Evolutionary conservation across 176 grass and related monocot genomes (phyloP).

Genomic region (Bonia amplexicaulis): DNA sequence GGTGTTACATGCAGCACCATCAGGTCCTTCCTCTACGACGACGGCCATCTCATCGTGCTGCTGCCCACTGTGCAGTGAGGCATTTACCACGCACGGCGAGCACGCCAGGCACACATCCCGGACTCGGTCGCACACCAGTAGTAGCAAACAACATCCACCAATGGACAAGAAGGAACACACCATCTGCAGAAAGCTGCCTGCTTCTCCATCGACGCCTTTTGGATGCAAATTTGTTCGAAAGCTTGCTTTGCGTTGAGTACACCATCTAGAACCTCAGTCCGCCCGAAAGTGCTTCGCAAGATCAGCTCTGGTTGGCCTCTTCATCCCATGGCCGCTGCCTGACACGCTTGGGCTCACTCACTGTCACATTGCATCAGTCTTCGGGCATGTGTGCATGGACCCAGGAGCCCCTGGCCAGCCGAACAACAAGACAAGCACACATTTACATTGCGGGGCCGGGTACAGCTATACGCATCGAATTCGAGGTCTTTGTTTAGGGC

Average conservation of each 20-base stretch:
- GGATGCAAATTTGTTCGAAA: constrained; percentile 8
- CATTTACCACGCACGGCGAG: background rate
- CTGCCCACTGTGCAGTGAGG: background rate
- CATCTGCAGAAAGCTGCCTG: constrained; percentile 24
- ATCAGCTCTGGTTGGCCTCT: background rate
- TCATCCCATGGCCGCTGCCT: constrained; percentile 12
- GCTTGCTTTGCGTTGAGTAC: constrained; percentile 10
- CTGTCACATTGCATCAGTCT: constrained; percentile 33
- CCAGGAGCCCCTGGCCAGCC: constrained; percentile 26
- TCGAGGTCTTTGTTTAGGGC: background rate
- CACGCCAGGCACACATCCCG: background rate
- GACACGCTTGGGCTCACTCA: background rate
- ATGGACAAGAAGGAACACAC: background rate
- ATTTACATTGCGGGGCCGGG: constrained; percentile 44
- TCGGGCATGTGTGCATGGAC: constrained; percentile 27
- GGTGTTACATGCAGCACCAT: background rate
- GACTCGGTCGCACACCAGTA: background rate
- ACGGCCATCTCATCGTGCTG: background rate
- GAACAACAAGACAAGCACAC: constrained; percentile 37
- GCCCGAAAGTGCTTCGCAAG: constrained; percentile 19
- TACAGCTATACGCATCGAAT: constrained; percentile 23
- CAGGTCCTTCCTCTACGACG: background rate
- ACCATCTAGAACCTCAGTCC: constrained; percentile 26
- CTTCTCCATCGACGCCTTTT: background rate
- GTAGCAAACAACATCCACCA: background rate